These are phyloP conservation scores for Pleochaeta shiraiana DNA, from an alignment of 2,329 filamentous ascomycete genomes.

Conservation along the genomic window DNA sequence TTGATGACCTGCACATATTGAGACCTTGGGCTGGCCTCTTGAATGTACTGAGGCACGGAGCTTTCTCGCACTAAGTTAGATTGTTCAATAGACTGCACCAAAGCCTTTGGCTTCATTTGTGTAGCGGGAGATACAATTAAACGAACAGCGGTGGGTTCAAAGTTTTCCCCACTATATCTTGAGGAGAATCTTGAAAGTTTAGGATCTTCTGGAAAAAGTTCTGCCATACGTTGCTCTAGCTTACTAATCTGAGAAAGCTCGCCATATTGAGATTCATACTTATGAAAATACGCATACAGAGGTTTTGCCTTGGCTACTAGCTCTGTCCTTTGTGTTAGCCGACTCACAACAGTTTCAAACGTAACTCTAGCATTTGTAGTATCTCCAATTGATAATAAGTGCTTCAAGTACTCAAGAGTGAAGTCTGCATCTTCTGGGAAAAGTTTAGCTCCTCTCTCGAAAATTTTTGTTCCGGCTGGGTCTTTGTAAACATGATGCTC, in stretches of 20 bases:
- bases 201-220: constrained; percentile 80
- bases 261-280: constrained; percentile 86
- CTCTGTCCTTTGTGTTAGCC: constrained; percentile 56
- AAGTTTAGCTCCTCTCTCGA: constrained; percentile 78
- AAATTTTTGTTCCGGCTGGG: constrained; percentile 78
- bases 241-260: constrained; percentile 80
- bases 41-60: constrained; percentile 15
- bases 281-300: constrained; percentile 80
- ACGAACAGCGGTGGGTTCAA: constrained; percentile 63
- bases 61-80: constrained; percentile 22
- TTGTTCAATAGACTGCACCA: constrained; percentile 33
- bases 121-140: constrained; percentile 63
- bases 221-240: constrained; percentile 77
- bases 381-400: constrained; percentile 79
- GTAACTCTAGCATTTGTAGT: constrained; percentile 88
- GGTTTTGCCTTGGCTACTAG: constrained; percentile 55
- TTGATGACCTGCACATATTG: constrained; percentile 15
- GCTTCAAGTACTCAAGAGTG: constrained; percentile 89
- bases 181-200: constrained; percentile 52
- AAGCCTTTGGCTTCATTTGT: constrained; percentile 47
- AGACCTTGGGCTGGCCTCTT: constrained; percentile 17
- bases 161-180: constrained; percentile 50
- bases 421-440: constrained; percentile 91
- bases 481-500: constrained; percentile 96
- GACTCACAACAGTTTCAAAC: constrained; percentile 83